These are phyloP conservation scores for Diplodia scrobiculata DNA, from an alignment of 2,329 filamentous ascomycete genomes.

Conservation along the genomic window DNA sequence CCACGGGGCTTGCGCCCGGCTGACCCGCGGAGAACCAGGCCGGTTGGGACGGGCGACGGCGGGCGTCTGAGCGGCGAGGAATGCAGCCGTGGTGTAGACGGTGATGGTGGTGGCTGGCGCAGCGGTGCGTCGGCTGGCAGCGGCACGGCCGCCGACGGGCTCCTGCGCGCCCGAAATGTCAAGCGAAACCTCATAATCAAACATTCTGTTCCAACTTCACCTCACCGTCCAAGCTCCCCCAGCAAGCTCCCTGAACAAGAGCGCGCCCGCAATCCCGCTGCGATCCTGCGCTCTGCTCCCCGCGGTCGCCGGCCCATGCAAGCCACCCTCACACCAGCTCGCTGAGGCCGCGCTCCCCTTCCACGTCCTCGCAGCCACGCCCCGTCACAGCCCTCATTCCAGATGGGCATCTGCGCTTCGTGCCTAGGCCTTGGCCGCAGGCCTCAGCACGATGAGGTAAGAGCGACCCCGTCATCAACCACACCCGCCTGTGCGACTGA, in stretches of 20 bases:
- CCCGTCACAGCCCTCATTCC: constrained; percentile 27
- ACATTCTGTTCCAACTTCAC: constrained; percentile 30
- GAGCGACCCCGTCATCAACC: constrained; percentile 32
- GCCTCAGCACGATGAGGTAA: constrained; percentile 50
- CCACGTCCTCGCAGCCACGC: constrained; percentile 18
- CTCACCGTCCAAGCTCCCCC: not conserved
- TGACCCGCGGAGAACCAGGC: constrained; percentile 15
- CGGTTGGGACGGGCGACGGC: constrained; percentile 5
- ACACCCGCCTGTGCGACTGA: constrained; percentile 13
- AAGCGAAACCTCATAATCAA: constrained; percentile 29
- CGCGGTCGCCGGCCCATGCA: constrained; percentile 12
- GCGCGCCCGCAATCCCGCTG: constrained; percentile 15
- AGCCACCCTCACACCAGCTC: constrained; percentile 28
- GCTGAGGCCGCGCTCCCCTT: constrained; percentile 13
- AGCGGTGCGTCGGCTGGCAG: not conserved
- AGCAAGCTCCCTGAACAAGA: constrained; percentile 15
- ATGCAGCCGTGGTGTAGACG: constrained; percentile 11
- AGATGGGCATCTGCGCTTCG: constrained; percentile 54
- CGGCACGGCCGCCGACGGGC: constrained; percentile 15
- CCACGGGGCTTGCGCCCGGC: constrained; percentile 12
- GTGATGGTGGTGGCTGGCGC: constrained; percentile 7
- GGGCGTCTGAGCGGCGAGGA: constrained; percentile 11
- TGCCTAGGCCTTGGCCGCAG: constrained; percentile 51
- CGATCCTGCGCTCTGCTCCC: constrained; percentile 12
- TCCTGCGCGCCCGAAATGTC: constrained; percentile 9